These are phyloP conservation scores for Ophidiomyces ophidiicola DNA, from an alignment of 2,329 filamentous ascomycete species.

Conservation along the genomic window DNA sequence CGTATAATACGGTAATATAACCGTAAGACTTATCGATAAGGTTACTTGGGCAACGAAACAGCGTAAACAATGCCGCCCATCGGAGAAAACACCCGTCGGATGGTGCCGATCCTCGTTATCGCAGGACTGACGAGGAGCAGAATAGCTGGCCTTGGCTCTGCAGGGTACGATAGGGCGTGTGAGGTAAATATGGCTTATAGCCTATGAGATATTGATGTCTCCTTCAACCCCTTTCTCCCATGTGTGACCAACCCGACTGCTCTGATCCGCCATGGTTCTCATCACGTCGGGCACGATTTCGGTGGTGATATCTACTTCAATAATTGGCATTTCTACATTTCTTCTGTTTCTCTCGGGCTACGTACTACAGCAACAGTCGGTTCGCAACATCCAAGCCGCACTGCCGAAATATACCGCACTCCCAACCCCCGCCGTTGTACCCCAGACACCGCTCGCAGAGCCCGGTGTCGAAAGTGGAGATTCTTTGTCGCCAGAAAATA, in stretches of 20 bases:
- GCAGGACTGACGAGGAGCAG: neutral
- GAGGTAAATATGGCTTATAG: too few species aligned
- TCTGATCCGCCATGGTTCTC: constrained; percentile 31
- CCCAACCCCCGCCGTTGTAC: neutral
- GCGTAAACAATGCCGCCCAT: constrained; percentile 18
- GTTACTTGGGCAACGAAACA: constrained; percentile 20
- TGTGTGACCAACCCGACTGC: neutral
- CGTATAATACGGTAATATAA: constrained; percentile 3
- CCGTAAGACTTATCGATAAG: constrained; percentile 27
- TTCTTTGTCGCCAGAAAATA: neutral
- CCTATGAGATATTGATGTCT: neutral
- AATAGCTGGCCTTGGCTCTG: too few species aligned
- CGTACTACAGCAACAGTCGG: constrained; percentile 72
- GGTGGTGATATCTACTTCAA: constrained; percentile 31
- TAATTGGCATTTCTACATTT: constrained; percentile 62
- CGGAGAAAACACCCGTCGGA: neutral
- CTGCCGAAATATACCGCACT: constrained; percentile 7
- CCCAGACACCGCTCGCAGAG: neutral
- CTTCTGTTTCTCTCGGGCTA: constrained; percentile 83
- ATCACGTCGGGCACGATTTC: constrained; percentile 35
- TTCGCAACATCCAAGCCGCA: constrained; percentile 54
- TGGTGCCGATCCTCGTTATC: neutral
- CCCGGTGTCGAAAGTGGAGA: neutral
- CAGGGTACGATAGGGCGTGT: too few species aligned
- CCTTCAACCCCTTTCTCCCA: neutral